A percentile compares a stretch with the other conserved stretches of the same genome.
phyloP scores from a whole-genome alignment of 345 rosid genomes.

The Diplotaxis tenuifolia region DNA sequence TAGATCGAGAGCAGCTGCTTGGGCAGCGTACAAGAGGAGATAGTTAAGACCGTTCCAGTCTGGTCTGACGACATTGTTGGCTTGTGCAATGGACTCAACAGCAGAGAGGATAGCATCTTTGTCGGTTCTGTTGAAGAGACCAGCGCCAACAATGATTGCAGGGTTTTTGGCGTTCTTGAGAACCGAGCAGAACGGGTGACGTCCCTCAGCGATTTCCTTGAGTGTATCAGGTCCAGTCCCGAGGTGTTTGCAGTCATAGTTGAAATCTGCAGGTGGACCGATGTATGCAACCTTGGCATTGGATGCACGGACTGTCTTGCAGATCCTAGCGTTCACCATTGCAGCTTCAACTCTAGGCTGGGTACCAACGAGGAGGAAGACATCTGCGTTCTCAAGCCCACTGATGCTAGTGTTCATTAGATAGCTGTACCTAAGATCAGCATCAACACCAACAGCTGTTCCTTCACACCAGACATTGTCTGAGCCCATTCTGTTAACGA shows the following conservation, averaged over 20 bases:
- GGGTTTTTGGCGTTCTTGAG: slow-evolving; percentile 84
- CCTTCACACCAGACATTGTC: slow-evolving; percentile 94
- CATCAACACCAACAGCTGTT: slow-evolving; percentile 67
- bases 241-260: slow-evolving; percentile 80
- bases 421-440: slow-evolving; percentile 90
- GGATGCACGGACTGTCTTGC: slow-evolving; percentile 74
- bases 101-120: slow-evolving; percentile 73
- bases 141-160: slow-evolving; percentile 84
- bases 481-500: slow-evolving; percentile 92
- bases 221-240: slow-evolving; percentile 89
- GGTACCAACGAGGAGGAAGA: slow-evolving; percentile 91
- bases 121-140: slow-evolving; percentile 78
- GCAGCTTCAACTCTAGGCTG: slow-evolving; percentile 99
- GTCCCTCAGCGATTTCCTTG: slow-evolving; percentile 70
- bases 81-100: slow-evolving; percentile 68
- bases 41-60: slow-evolving; percentile 97
- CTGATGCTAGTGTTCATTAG: slow-evolving; percentile 83
- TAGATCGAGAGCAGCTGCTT: slow-evolving; percentile 97
- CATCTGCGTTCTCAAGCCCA: slow-evolving; percentile 93
- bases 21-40: slow-evolving; percentile 87
- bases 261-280: slow-evolving; percentile 76
- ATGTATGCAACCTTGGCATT: slow-evolving; percentile 89
- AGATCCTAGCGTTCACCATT: slow-evolving; percentile 94
- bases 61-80: slow-evolving; percentile 68
- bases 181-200: slow-evolving; percentile 65